Conservation (phyloP, 2,329 filamentous ascomycete species). For the Diaporthe citrichinensis region DNA sequence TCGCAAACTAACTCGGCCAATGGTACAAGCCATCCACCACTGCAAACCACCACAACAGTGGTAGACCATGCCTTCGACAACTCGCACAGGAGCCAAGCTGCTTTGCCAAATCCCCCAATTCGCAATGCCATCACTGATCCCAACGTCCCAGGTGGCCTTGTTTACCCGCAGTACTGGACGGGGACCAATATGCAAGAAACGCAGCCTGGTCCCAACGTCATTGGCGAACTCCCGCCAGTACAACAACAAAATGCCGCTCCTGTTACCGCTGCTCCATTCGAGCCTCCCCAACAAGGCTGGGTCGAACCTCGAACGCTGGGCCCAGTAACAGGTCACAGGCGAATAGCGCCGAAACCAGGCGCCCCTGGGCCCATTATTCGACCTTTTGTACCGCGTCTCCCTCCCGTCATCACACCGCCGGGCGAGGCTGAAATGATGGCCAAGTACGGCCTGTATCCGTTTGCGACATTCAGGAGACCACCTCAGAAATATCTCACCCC, state of each 20-base stretch:
- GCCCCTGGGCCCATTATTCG: not conserved
- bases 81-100: not conserved
- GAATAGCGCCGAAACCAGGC: not conserved
- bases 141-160: not conserved
- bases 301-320: not conserved
- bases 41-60: not conserved
- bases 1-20: not conserved
- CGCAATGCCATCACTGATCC: not conserved
- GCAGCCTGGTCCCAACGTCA: not conserved
- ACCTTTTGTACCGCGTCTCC: not conserved
- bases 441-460: conserved; percentile 28
- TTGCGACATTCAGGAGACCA: not conserved
- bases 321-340: not conserved
- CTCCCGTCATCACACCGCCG: not conserved
- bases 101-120: not conserved
- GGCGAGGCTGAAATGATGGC: conserved; percentile 34
- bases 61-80: not conserved
- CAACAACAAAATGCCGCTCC: not conserved
- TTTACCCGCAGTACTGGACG: not conserved
- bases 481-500: conserved; percentile 28
- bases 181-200: not conserved
- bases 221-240: not conserved
- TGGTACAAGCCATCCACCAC: not conserved
- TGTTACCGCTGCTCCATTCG: not conserved
- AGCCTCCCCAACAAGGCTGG: not conserved